Percentiles rank a stretch among this genome's conserved stretches.
These are phyloP conservation scores for Jaltomata sinuosa DNA, from an alignment of 257 asterid genomes.

Conservation along the genomic window DNA sequence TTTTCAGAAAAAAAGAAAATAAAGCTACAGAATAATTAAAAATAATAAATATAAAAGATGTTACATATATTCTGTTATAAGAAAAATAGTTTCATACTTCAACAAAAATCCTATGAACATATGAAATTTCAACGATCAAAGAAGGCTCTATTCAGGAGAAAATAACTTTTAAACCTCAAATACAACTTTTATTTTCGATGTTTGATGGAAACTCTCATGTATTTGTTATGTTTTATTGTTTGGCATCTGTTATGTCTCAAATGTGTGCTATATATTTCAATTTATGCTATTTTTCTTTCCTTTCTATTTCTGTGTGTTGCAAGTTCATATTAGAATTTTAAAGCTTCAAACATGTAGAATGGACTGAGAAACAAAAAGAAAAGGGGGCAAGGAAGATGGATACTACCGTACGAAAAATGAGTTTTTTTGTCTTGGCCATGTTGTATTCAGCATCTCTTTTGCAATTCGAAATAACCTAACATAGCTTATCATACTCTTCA, in stretches of 20 bases:
- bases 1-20: neutral
- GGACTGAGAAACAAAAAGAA: neutral
- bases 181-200: neutral
- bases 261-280: neutral
- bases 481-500: neutral
- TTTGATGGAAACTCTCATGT: neutral
- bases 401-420: neutral
- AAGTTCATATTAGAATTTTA: neutral
- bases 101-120: constrained; percentile 1
- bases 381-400: neutral
- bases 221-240: neutral
- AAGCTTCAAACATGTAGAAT: neutral
- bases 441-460: neutral
- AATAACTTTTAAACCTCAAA: neutral
- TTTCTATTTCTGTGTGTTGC: neutral
- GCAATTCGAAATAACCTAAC: neutral
- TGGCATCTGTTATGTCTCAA: neutral
- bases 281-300: neutral
- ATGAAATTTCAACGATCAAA: neutral
- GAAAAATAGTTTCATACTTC: neutral
- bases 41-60: neutral
- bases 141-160: neutral
- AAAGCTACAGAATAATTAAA: neutral
- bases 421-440: neutral
- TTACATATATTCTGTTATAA: neutral